A percentile compares a stretch with the other conserved stretches of the same genome.
Evolutionary conservation across 73 alveolate genomes (phyloP).

Genomic region (Tetrahymena borealis): DNA sequence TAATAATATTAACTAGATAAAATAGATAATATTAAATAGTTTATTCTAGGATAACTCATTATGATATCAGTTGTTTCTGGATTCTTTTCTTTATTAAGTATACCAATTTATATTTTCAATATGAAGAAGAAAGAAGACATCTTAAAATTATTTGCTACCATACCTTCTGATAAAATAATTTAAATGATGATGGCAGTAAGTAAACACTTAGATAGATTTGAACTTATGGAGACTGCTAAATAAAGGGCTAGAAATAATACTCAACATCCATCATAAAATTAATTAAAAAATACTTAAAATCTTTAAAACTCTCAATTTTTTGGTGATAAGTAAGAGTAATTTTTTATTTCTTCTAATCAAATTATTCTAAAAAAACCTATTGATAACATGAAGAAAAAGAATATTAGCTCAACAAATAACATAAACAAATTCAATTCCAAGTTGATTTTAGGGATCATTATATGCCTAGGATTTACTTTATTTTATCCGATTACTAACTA

Average conservation of each 20-base stretch:
- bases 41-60: not conserved
- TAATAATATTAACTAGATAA: not conserved
- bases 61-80: not conserved
- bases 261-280: not conserved
- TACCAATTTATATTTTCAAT: not conserved
- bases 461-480: not conserved
- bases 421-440: not conserved
- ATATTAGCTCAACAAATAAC: not conserved
- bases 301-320: not conserved
- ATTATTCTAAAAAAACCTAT: not conserved
- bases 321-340: not conserved
- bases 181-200: not conserved
- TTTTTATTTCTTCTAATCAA: not conserved
- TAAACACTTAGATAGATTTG: not conserved
- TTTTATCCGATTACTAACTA: not conserved
- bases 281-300: not conserved
- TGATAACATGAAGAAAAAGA: not conserved
- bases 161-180: not conserved
- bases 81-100: not conserved
- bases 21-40: not conserved
- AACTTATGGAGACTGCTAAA: not conserved
- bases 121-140: not conserved
- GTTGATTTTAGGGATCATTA: not conserved
- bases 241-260: not conserved
- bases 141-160: not conserved